Base-by-base conservation (phyloP, 805 yeast species). In the Metschnikowia gelsemii region DNA sequence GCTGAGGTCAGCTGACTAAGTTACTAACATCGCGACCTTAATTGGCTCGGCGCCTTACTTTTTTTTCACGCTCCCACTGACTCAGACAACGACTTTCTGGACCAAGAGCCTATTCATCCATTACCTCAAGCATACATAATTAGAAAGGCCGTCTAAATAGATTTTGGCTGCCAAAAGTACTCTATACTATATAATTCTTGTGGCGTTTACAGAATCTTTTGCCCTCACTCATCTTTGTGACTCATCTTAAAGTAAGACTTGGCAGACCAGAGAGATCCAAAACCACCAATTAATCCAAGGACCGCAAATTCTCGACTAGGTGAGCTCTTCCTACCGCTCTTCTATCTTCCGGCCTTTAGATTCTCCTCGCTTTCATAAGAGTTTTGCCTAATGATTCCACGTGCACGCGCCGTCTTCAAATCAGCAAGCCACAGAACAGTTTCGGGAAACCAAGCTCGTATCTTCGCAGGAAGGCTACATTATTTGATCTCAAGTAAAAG, bases 1-100 rank as follows among this genome's bases (percentile, higher is more conserved):
- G 14, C 9, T 24, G 40, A 16, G 12, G 38, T 33, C 42, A 40
- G 43, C 38, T 39, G 42, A 35, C 40, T n/a, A 23, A 19, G 30
- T 46, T 46, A 39, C 24, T 43, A 46, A 29, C 50, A 43, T 36
- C 47, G 47, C 50, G 41, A 29, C 9, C 40, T 36, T 40, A 20
- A 46, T 46, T 46, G 47, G 50, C 42, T 20, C 35, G 20, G 21
- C 21, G 14, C 19, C 16, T 11, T 24, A 31, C 25, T 32, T 32
- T 40, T 40, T 40, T 30, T 27, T 27, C 30, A 27, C 30, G 13
- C 7, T 34, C 33, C 14, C 18, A n/a, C 14, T 25, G 41, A 31
- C 32, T 38, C 36, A 36, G 41, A 24, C 40, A 31, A 5, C 25
- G 8, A n/a, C 36, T 16, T 13, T 4, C 23, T 7, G 23, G 12